Evolutionary conservation across 495 filamentous ascomycete species (phyloP), one percentile per base, ranked within the genome.

Genomic region (Penicillium canescens): DNA sequence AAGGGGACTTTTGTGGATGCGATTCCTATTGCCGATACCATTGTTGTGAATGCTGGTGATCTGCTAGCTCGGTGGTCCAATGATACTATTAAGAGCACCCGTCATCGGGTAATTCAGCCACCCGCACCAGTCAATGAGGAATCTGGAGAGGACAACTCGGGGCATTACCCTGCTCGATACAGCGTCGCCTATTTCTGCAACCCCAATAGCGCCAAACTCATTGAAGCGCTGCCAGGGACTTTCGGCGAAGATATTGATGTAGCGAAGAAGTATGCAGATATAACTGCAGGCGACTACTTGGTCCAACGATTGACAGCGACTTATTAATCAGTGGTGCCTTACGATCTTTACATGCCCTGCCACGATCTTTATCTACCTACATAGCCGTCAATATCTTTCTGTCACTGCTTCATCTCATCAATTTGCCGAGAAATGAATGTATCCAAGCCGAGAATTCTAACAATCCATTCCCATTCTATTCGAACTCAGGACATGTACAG

Each of bases 1-100:
- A 82, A 81, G 26, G 89, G 89, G 0, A 84, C 77, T 0, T 98
- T 91, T 66, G 82, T 96, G 14, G 84, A 96, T 61, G 93, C 89
- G 14, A 88, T 80, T 26, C 93, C 93, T 0, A 90, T 96, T 48
- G 76, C 84, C 26, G 87, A 84, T 45, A 92, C 91, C 3, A 87
- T 94, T 48, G 90, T 98, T 6, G 81, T 98, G 28, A 97, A 98
- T 67, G 92, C 92, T 2, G 93, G 92, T 1, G 93, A 98, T 71
- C 56, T 97, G 60, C 71, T 98, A 39, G 87, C 90, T 3, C 74
- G 92, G 28, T 98, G 93, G 93, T 89, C 86, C 37, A 98, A 97
- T 63, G 91, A 92, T 61, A 84, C 81, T 5, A 93, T 98, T 65
- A 88, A 86, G 72, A 90, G 86, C 54, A 98, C 93, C 0, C 83